phyloP scores from a whole-genome alignment of 495 filamentous ascomycete genomes.

The Polyplosphaeria fusca region DNA sequence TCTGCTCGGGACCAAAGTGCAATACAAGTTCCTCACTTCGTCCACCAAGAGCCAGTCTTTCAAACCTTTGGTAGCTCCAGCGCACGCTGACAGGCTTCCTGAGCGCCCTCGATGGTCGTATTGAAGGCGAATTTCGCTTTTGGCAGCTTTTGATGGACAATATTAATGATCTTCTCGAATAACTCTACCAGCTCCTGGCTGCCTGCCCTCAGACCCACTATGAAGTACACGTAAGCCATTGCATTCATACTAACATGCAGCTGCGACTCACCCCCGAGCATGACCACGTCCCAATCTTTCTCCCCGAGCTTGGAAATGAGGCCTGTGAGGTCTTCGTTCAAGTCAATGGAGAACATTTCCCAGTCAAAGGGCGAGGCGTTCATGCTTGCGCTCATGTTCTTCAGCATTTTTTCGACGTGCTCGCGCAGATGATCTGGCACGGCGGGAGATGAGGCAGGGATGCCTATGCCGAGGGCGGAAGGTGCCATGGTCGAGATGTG shows the following conservation, averaged over 20 bases:
- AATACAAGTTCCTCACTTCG: too few relatives aligned
- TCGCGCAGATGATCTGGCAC: background rate
- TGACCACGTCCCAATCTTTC: background rate
- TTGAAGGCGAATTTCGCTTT: background rate
- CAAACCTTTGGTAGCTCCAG: too few relatives aligned
- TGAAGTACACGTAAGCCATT: too few relatives aligned
- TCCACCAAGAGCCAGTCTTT: too few relatives aligned
- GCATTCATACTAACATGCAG: too few relatives aligned
- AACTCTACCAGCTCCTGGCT: too few relatives aligned
- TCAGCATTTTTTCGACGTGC: background rate
- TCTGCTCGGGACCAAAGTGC: too few relatives aligned
- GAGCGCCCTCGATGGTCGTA: background rate
- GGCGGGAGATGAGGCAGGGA: background rate
- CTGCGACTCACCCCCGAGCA: background rate
- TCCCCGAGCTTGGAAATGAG: background rate
- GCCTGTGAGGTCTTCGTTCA: background rate
- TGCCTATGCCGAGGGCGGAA: background rate
- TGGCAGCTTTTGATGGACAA: background rate
- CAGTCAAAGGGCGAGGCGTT: background rate
- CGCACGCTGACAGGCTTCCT: background rate
- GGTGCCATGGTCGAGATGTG: background rate
- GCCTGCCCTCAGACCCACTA: too few relatives aligned
- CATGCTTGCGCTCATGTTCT: background rate
- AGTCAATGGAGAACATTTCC: background rate
- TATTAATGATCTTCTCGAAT: background rate